A percentile compares a stretch with the other conserved stretches of the same genome.
These are phyloP conservation scores for Lactarius evosmus DNA, from an alignment of 768 basidiomycete species.

Conservation along the genomic window DNA sequence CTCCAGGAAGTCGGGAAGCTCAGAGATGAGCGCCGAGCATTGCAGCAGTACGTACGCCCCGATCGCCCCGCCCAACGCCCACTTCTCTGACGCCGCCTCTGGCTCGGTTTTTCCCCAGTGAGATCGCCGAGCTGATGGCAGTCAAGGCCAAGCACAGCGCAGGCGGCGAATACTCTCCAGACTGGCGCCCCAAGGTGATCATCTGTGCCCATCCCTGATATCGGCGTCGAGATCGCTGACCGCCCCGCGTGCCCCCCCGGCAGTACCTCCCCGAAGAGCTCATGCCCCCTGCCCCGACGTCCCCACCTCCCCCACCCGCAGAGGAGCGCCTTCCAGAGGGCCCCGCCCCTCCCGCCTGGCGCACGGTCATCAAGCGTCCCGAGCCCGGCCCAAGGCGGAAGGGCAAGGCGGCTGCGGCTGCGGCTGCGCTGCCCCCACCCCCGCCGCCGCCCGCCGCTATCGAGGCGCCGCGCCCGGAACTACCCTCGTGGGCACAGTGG, in stretches of 20 bases:
- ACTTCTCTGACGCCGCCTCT: background rate
- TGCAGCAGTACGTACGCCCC: constrained; percentile 49
- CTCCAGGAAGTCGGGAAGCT: constrained; percentile 59
- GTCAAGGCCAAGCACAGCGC: constrained; percentile 79
- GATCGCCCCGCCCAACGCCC: background rate
- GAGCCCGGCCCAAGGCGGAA: constrained; percentile 36
- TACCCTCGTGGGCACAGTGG: constrained; percentile 87
- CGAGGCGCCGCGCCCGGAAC: constrained; percentile 43
- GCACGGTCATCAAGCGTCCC: constrained; percentile 63
- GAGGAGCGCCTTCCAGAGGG: constrained; percentile 39
- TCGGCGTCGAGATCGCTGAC: background rate
- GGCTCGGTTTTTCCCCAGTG: no score
- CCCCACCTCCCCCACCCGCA: constrained; percentile 43
- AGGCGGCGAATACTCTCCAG: constrained; percentile 72
- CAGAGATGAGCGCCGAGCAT: constrained; percentile 53
- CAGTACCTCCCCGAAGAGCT: constrained; percentile 39
- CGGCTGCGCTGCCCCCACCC: constrained; percentile 40
- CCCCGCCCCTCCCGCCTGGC: constrained; percentile 70
- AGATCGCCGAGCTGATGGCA: constrained; percentile 81
- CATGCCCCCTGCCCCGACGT: constrained; percentile 25
- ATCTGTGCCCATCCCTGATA: constrained; percentile 27
- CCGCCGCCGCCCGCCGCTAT: constrained; percentile 37
- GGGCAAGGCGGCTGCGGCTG: constrained; percentile 37
- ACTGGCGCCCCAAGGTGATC: constrained; percentile 63
- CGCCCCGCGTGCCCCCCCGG: constrained; percentile 1